Evolutionary conservation across 441 rosid genomes (phyloP).

Genomic region (Erodium trifolium): DNA sequence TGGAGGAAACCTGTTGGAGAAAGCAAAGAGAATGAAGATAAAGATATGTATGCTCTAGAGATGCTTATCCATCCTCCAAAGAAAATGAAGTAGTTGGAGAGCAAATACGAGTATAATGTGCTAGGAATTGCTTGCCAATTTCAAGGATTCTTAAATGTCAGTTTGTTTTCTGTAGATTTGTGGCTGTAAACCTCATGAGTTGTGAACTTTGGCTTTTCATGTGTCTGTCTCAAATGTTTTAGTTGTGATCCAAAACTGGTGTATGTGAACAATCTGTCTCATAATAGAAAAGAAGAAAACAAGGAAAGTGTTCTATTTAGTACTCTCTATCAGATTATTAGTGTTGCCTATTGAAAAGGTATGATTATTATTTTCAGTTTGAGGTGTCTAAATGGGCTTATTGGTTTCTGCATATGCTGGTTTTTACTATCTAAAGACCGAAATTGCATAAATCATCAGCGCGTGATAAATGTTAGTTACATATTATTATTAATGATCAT

Average conservation of each 20-base stretch:
- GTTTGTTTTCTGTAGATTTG: constrained; percentile 15
- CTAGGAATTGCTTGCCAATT: too few relatives aligned
- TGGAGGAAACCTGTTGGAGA: neutral
- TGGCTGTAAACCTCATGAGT: neutral
- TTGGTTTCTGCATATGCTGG: too few relatives aligned
- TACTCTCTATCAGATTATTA: too few relatives aligned
- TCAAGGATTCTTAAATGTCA: constrained; percentile 14
- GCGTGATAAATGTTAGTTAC: too few relatives aligned
- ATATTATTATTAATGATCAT: too few relatives aligned
- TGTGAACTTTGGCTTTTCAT: neutral
- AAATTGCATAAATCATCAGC: too few relatives aligned
- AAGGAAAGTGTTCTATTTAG: neutral
- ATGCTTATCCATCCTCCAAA: constrained; percentile 9
- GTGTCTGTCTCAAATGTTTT: too few relatives aligned
- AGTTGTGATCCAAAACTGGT: too few relatives aligned
- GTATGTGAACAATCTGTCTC: neutral
- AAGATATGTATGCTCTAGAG: constrained; percentile 10
- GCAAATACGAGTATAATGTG: constrained; percentile 3
- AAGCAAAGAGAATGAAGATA: constrained; percentile 11
- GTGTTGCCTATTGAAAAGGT: too few relatives aligned
- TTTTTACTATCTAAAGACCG: too few relatives aligned
- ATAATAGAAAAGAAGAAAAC: neutral
- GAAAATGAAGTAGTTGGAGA: constrained; percentile 11
- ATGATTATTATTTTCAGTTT: too few relatives aligned
- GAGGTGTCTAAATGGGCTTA: too few relatives aligned